Evolutionary conservation across 352 stramenopile species (phyloP).

Genomic region (Phytophthora pluvialis): DNA sequence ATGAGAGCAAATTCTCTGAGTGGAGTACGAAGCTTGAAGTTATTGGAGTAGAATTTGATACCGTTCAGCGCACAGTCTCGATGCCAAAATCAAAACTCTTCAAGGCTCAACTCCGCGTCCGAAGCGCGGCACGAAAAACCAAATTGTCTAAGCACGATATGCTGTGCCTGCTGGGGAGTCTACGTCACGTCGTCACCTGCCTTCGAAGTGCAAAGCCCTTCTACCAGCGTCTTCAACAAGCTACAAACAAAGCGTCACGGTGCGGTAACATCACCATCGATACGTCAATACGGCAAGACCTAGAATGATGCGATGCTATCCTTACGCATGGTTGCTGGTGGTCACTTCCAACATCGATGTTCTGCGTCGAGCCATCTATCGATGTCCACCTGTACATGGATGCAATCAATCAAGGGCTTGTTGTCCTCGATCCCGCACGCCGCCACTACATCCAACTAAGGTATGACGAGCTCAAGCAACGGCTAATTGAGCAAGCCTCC

Average conservation of each 20-base stretch:
- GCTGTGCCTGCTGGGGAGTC: slow-evolving; percentile 1
- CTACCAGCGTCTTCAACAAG: not conserved
- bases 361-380: not conserved
- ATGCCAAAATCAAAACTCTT: slow-evolving; percentile 4
- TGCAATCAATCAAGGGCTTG: not conserved
- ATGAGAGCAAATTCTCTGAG: slow-evolving; percentile 9
- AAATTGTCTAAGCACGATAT: not conserved
- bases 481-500: not conserved
- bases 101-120: not conserved
- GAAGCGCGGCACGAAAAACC: not conserved
- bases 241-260: not conserved
- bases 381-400: slow-evolving; percentile 7
- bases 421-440: not conserved
- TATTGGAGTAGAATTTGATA: slow-evolving; percentile 11
- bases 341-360: slow-evolving; percentile 1
- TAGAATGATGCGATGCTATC: not conserved
- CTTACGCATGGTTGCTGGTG: not conserved
- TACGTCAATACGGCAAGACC: not conserved
- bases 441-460: not conserved
- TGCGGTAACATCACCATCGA: not conserved
- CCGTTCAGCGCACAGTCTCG: not conserved
- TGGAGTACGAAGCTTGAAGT: slow-evolving; percentile 6
- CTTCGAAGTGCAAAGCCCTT: slow-evolving; percentile 3
- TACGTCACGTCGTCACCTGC: not conserved
- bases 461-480: not conserved